Conservation (phyloP, 2,329 filamentous ascomycete species). For the Colletotrichum incanum region DNA sequence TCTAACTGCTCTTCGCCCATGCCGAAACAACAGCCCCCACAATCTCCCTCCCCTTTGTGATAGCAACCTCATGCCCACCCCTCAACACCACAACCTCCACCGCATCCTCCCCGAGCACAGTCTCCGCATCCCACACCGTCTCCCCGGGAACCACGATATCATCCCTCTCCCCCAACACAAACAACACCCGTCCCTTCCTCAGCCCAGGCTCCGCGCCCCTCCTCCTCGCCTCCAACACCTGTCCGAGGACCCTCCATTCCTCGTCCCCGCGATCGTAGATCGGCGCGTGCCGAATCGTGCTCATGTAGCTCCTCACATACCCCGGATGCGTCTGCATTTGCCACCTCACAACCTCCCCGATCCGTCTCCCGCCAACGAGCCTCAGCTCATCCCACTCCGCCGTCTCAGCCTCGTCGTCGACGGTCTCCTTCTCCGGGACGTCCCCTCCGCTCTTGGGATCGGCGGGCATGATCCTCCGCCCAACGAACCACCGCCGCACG, state of each 20-base stretch:
- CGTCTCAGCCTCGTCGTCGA: conserved; percentile 54
- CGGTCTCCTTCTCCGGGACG: conserved; percentile 57
- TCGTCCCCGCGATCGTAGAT: conserved; percentile 74
- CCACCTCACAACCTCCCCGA: conserved; percentile 77
- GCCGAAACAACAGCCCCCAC: conserved; percentile 58
- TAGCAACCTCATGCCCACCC: conserved; percentile 80
- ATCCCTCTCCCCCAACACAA: conserved; percentile 78
- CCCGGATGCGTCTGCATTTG: conserved; percentile 77
- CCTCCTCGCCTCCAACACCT: conserved; percentile 62
- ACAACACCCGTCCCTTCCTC: conserved; percentile 67
- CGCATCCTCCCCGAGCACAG: conserved; percentile 70
- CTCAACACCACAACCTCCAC: conserved; percentile 71
- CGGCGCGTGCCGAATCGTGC: conserved; percentile 78
- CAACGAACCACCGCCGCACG: conserved; percentile 69
- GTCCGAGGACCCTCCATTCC: conserved; percentile 73
- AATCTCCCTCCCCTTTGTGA: conserved; percentile 73
- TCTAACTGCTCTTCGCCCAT: conserved; percentile 47
- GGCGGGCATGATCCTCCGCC: conserved; percentile 61
- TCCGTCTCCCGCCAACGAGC: conserved; percentile 66
- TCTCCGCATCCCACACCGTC: conserved; percentile 72
- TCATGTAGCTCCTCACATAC: conserved; percentile 80
- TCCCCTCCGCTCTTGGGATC: conserved; percentile 50
- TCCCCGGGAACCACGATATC: conserved; percentile 77
- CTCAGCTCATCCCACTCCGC: conserved; percentile 65
- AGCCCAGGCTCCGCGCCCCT: conserved; percentile 54